phyloP scores from a whole-genome alignment of 352 stramenopile genomes.

The Phytophthora fragariaefolia region DNA sequence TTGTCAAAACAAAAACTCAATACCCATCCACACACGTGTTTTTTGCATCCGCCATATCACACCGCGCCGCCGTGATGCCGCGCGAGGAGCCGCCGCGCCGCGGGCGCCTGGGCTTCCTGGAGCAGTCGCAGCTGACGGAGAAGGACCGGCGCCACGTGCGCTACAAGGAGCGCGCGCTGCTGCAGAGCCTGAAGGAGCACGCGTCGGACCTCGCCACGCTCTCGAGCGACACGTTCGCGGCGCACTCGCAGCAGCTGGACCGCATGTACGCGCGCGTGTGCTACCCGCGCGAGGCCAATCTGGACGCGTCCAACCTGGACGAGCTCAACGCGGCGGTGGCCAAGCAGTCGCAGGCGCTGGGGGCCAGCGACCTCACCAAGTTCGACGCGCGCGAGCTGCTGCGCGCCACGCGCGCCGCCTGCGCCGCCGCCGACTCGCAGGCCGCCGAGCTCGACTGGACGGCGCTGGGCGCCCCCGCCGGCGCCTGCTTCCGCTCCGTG shows the following conservation, averaged over 20 bases:
- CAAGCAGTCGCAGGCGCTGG: conserved; percentile 77
- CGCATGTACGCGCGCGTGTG: conserved; percentile 82
- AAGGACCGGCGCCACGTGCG: conserved; percentile 76
- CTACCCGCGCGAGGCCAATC: conserved; percentile 82
- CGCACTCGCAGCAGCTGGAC: conserved; percentile 69
- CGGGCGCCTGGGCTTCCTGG: conserved; percentile 55
- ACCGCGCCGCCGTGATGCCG: not conserved
- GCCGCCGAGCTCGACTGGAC: conserved; percentile 67
- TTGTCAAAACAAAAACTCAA: too few relatives aligned
- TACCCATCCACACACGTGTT: too few relatives aligned
- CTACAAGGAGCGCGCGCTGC: conserved; percentile 78
- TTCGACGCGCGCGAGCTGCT: conserved; percentile 79
- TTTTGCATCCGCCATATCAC: too few relatives aligned
- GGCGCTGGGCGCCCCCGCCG: conserved; percentile 58
- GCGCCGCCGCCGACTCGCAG: conserved; percentile 39
- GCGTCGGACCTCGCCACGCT: conserved; percentile 71
- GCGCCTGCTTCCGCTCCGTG: conserved; percentile 75
- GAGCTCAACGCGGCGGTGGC: conserved; percentile 79
- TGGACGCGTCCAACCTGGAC: conserved; percentile 84
- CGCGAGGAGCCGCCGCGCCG: conserved; percentile 18
- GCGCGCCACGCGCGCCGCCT: conserved; percentile 51
- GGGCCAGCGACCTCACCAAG: conserved; percentile 81
- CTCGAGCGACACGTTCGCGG: conserved; percentile 60
- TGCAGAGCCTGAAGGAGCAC: conserved; percentile 78
- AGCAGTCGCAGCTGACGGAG: conserved; percentile 72